Evolutionary conservation across 2,329 filamentous ascomycete genomes (phyloP).

Genomic region (Epichloe bromicola): DNA sequence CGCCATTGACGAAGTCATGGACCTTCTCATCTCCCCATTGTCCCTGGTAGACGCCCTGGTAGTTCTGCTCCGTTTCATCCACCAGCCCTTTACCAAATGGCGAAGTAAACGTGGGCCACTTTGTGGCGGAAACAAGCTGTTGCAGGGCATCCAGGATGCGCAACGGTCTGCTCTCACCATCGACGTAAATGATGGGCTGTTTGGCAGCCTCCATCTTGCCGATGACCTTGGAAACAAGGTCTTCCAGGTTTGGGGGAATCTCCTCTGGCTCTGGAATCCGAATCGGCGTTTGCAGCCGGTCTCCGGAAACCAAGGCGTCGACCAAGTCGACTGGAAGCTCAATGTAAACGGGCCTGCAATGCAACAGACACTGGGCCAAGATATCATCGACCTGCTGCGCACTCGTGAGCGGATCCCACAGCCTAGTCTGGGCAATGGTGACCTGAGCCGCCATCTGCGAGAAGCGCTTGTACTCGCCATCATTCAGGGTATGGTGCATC

Average conservation of each 20-base stretch:
- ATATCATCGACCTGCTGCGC: constrained; percentile 29
- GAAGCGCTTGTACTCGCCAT: constrained; percentile 39
- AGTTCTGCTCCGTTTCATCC: constrained; percentile 32
- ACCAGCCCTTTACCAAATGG: constrained; percentile 37
- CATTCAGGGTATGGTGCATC: constrained; percentile 43
- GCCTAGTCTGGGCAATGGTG: constrained; percentile 31
- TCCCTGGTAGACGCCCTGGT: constrained; percentile 35
- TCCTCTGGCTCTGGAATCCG: constrained; percentile 5
- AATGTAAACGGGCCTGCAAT: constrained; percentile 43
- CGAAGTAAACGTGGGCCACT: constrained; percentile 34
- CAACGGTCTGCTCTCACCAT: constrained; percentile 32
- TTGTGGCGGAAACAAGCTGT: constrained; percentile 27
- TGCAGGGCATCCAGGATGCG: constrained; percentile 29
- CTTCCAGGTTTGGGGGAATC: constrained; percentile 10
- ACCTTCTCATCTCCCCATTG: constrained; percentile 21
- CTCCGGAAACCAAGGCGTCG: constrained; percentile 18
- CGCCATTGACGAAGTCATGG: constrained; percentile 24
- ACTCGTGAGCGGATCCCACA: constrained; percentile 30
- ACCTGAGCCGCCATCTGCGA: constrained; percentile 34
- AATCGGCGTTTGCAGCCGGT: constrained; percentile 13
- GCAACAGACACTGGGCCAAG: constrained; percentile 28
- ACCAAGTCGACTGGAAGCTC: constrained; percentile 43
- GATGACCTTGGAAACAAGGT: constrained; percentile 22
- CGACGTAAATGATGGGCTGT: constrained; percentile 37
- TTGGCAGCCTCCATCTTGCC: constrained; percentile 30